phyloP scores from a whole-genome alignment of 352 stramenopile genomes.

The Globisporangium alternatum region DNA sequence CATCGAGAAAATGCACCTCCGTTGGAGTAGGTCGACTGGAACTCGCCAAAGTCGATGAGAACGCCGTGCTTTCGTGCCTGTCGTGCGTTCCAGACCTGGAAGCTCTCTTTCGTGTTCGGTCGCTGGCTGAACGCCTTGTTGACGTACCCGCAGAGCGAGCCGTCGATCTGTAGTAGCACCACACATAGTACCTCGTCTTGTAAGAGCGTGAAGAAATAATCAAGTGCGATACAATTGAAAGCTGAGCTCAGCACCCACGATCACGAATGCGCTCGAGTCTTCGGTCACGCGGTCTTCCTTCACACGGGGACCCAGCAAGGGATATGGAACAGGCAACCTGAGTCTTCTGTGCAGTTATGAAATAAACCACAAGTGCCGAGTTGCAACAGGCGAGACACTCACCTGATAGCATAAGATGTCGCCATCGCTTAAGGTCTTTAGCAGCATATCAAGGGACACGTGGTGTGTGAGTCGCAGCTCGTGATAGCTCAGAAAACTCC shows the following conservation, averaged over 20 bases:
- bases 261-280: constrained; percentile 38
- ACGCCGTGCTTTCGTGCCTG: constrained; percentile 42
- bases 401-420: constrained; percentile 71
- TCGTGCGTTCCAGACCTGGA: constrained; percentile 45
- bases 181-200: not conserved
- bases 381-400: not conserved
- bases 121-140: constrained; percentile 63
- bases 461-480: not conserved
- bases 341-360: not conserved
- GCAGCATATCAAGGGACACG: not conserved
- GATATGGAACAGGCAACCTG: not conserved
- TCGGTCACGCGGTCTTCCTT: constrained; percentile 46
- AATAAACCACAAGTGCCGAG: not conserved
- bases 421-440: constrained; percentile 51
- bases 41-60: constrained; percentile 64
- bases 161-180: constrained; percentile 39
- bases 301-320: too few relatives aligned
- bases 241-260: constrained; percentile 26
- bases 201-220: not conserved
- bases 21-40: constrained; percentile 51
- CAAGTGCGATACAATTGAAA: not conserved
- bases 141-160: constrained; percentile 65
- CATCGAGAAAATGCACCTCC: constrained; percentile 24
- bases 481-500: not conserved
- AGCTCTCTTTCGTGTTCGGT: constrained; percentile 29